phyloP scores from a whole-genome alignment of 2,329 filamentous ascomycete species.

The Penicillium sp. region DNA sequence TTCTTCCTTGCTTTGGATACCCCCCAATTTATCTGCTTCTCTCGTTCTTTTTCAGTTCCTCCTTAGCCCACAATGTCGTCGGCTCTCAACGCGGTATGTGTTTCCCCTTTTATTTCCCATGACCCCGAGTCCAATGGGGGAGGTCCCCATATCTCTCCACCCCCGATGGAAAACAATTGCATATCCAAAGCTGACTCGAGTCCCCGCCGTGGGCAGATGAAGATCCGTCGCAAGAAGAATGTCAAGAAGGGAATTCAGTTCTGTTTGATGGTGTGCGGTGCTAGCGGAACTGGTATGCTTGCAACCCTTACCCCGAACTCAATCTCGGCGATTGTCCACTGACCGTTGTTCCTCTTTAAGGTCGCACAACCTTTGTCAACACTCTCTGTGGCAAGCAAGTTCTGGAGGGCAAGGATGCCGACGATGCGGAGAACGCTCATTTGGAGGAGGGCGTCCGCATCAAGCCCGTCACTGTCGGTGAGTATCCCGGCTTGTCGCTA shows the following conservation, averaged over 20 bases:
- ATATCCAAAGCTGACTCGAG: conserved; percentile 18
- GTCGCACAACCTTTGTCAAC: conserved; percentile 98
- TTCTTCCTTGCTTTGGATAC: conserved; percentile 22
- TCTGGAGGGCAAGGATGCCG: conserved; percentile 84
- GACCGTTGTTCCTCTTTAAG: conserved; percentile 46
- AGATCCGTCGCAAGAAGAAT: conserved; percentile 99
- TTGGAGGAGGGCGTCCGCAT: conserved; percentile 97
- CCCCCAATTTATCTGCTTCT: conserved; percentile 14
- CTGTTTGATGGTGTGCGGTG: conserved; percentile 99
- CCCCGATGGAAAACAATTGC: conserved; percentile 12
- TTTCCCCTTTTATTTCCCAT: conserved; percentile 19
- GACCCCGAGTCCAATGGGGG: not conserved
- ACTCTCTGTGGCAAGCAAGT: conserved; percentile 96
- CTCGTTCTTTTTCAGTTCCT: conserved; percentile 21
- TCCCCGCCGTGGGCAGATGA: conserved; percentile 60
- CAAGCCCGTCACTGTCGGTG: conserved; percentile 97
- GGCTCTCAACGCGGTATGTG: conserved; percentile 55
- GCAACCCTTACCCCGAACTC: conserved; percentile 3
- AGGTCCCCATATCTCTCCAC: conserved; percentile 16
- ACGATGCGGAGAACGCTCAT: conserved; percentile 85
- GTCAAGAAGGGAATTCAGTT: conserved; percentile 99
- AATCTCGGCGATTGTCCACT: conserved; percentile 15
- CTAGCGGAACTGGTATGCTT: conserved; percentile 85
- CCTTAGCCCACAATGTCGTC: conserved; percentile 51
- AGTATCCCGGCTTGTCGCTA: conserved; percentile 35